Evolutionary conservation across 2,329 filamentous ascomycete species (phyloP).

Genomic region (Orbilia ellipsospora): DNA sequence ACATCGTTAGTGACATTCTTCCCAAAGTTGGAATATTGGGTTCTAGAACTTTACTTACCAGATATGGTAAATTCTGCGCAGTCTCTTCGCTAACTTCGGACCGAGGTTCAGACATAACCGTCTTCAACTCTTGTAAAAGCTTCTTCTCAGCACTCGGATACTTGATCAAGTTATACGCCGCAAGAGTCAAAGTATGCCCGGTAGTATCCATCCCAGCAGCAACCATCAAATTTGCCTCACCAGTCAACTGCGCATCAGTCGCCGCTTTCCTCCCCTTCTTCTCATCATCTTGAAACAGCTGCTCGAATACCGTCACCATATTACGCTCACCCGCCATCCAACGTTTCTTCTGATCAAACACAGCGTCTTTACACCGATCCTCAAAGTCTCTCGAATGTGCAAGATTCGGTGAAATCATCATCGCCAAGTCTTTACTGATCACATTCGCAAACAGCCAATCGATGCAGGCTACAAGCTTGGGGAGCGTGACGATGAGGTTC

Average conservation of each 20-base stretch:
- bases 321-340: constrained; percentile 27
- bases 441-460: constrained; percentile 27
- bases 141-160: constrained; percentile 23
- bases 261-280: constrained; percentile 38
- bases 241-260: constrained; percentile 6
- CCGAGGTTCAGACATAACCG: constrained; percentile 18
- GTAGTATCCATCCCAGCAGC: constrained; percentile 43
- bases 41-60: constrained; percentile 1
- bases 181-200: constrained; percentile 24
- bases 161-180: constrained; percentile 30
- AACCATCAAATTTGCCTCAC: constrained; percentile 21
- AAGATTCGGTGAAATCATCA: constrained; percentile 20
- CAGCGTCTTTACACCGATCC: constrained; percentile 23
- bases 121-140: constrained; percentile 32
- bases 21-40: too few relatives aligned
- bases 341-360: constrained; percentile 16
- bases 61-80: constrained; percentile 20
- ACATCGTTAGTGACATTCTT: too few relatives aligned
- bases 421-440: neutral
- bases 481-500: neutral
- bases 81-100: constrained; percentile 23
- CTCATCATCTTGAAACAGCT: constrained; percentile 32
- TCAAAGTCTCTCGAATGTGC: constrained; percentile 17
- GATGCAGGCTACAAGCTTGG: neutral
- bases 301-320: constrained; percentile 32